A percentile compares a stretch with the other conserved stretches of the same genome.
Evolutionary conservation across 106 monocot species (phyloP).

Genomic region (Platanthera guangdongensis): DNA sequence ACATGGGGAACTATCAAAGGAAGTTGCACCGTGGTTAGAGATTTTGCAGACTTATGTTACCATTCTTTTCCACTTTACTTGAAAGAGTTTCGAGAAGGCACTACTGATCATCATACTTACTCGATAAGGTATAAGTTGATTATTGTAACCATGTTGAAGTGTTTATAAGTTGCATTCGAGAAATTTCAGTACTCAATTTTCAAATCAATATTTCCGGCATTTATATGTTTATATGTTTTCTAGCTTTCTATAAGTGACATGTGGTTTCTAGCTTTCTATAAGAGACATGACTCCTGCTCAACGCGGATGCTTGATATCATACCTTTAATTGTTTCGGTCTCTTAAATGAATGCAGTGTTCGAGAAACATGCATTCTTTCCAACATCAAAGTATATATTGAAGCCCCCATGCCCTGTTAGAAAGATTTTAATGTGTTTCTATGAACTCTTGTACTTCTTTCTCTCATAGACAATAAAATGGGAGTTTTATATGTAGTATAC

Average conservation of each 20-base stretch:
- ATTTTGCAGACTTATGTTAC: conserved; percentile 83
- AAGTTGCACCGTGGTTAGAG: conserved; percentile 86
- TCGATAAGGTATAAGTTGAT: conserved; percentile 48
- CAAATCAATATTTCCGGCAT: background rate
- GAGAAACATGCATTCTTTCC: too few relatives aligned
- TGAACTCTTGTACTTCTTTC: too few relatives aligned
- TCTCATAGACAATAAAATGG: too few relatives aligned
- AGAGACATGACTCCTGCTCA: too few relatives aligned
- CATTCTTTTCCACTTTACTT: conserved; percentile 73
- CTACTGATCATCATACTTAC: conserved; percentile 25
- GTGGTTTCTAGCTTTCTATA: background rate
- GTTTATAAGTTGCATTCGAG: background rate
- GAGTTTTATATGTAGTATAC: too few relatives aligned
- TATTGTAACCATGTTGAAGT: background rate
- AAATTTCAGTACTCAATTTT: background rate
- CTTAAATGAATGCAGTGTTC: background rate
- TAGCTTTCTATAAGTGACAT: background rate
- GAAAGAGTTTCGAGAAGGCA: conserved; percentile 62
- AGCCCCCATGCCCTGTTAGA: too few relatives aligned
- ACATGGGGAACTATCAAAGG: conserved; percentile 91
- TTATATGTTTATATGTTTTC: background rate
- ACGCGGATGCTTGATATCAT: too few relatives aligned
- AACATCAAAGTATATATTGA: too few relatives aligned
- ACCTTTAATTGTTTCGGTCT: too few relatives aligned
- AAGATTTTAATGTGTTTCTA: too few relatives aligned